A percentile compares a stretch with the other conserved stretches of the same genome.
These are phyloP conservation scores for Botrytis byssoidea DNA, from an alignment of 2,329 filamentous ascomycete genomes.

Conservation along the genomic window DNA sequence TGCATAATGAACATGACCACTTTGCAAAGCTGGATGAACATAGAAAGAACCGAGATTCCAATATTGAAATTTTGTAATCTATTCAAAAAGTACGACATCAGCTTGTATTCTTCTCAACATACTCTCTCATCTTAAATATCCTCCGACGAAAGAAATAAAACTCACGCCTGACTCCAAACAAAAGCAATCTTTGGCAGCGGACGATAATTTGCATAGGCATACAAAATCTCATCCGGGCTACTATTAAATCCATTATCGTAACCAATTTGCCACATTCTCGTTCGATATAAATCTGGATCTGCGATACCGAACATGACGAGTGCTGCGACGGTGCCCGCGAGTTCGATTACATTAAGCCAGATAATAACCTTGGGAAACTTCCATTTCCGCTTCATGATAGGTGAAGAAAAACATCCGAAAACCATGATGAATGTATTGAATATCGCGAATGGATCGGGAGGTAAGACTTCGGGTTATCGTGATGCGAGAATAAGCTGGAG, in stretches of 20 bases:
- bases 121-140: background rate
- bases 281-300: conserved; percentile 70
- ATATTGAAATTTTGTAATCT: conserved; percentile 76
- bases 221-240: conserved; percentile 65
- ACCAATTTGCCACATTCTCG: conserved; percentile 71
- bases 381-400: conserved; percentile 42
- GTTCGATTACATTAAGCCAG: conserved; percentile 62
- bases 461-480: background rate
- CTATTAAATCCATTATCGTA: conserved; percentile 72
- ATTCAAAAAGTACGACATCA: conserved; percentile 21
- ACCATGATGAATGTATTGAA: background rate
- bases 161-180: conserved; percentile 72
- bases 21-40: conserved; percentile 74
- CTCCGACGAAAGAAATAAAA: conserved; percentile 29
- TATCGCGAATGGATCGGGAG: background rate
- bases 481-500: background rate
- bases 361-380: conserved; percentile 47
- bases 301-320: conserved; percentile 72
- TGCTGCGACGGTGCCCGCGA: conserved; percentile 61
- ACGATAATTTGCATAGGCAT: conserved; percentile 70
- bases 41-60: conserved; percentile 70
- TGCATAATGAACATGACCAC: conserved; percentile 68
- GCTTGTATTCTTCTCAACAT: background rate
- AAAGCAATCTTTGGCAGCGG: conserved; percentile 62
- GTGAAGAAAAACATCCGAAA: conserved; percentile 12